phyloP scores from a whole-genome alignment of 306 rosid genomes.

The Pterocarpus macrocarpus region DNA sequence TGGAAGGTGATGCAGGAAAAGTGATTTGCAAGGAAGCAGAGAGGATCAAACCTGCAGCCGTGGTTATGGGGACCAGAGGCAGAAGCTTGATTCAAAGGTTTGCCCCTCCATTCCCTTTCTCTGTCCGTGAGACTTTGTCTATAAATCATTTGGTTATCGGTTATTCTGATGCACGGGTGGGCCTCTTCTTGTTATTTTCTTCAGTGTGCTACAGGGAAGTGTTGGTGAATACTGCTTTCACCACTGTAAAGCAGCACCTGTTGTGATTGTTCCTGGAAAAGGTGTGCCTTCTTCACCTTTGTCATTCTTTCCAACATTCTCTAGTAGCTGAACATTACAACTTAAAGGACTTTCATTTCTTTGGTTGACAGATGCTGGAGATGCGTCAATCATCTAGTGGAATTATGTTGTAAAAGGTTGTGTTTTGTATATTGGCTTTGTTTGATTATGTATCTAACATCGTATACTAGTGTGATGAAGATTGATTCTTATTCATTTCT shows the following conservation, averaged over 20 bases:
- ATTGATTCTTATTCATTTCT: conserved; percentile 17
- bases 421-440: conserved; percentile 35
- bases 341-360: conserved; percentile 8
- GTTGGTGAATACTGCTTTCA: conserved; percentile 85
- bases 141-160: neutral
- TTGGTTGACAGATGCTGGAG: conserved; percentile 72
- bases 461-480: neutral
- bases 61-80: conserved; percentile 83
- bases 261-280: conserved; percentile 85
- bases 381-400: conserved; percentile 60
- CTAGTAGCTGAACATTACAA: neutral
- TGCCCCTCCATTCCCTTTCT: neutral
- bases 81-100: conserved; percentile 75
- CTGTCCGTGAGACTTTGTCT: neutral
- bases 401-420: neutral
- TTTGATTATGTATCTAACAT: conserved; percentile 18
- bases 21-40: conserved; percentile 80
- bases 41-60: conserved; percentile 75
- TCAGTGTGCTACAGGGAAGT: conserved; percentile 89
- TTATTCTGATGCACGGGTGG: conserved; percentile 14
- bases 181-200: conserved; percentile 25
- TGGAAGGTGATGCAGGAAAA: conserved; percentile 80
- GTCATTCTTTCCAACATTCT: neutral
- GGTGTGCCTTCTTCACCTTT: conserved; percentile 47
- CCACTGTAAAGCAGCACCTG: conserved; percentile 84